Evolutionary conservation across 1,284 basidiomycete genomes (phyloP).

Genomic region (Jaminaea rosea): DNA sequence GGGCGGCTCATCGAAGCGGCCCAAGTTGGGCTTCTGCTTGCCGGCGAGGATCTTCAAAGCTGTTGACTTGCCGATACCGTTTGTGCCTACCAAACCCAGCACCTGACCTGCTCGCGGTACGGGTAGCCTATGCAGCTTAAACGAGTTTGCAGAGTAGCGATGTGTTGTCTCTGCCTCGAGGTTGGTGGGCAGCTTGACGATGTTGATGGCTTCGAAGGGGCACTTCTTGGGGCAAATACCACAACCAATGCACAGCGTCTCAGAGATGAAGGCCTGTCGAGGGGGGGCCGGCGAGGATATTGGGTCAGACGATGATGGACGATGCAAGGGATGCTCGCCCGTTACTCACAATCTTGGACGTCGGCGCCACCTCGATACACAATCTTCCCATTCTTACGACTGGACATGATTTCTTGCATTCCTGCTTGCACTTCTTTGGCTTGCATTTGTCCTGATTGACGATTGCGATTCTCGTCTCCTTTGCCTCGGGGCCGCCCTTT

Average conservation of each 20-base stretch:
- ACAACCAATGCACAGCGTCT: constrained; percentile 46
- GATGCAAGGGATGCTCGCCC: too few relatives aligned
- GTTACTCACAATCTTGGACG: constrained; percentile 3
- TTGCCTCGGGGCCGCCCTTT: constrained; percentile 16
- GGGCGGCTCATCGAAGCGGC: constrained; percentile 46
- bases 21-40: constrained; percentile 47
- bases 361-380: constrained; percentile 11
- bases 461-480: constrained; percentile 46
- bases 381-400: constrained; percentile 28
- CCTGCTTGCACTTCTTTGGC: constrained; percentile 46
- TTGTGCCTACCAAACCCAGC: constrained; percentile 45
- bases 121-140: constrained; percentile 46
- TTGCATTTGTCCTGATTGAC: constrained; percentile 47
- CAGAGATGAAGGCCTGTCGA: constrained; percentile 45
- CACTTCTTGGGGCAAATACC: constrained; percentile 48
- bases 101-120: constrained; percentile 44
- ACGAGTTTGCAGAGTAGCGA: constrained; percentile 46
- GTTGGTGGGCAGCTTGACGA: constrained; percentile 47
- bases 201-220: constrained; percentile 47
- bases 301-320: too few relatives aligned
- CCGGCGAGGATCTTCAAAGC: constrained; percentile 46
- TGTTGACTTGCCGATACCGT: constrained; percentile 47
- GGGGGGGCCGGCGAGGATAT: too few relatives aligned
- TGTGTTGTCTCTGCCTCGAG: constrained; percentile 45
- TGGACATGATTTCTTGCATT: constrained; percentile 47